Evolutionary conservation across 2,329 filamentous ascomycete genomes (phyloP).

Genomic region (Aspergillus aculeatinus): DNA sequence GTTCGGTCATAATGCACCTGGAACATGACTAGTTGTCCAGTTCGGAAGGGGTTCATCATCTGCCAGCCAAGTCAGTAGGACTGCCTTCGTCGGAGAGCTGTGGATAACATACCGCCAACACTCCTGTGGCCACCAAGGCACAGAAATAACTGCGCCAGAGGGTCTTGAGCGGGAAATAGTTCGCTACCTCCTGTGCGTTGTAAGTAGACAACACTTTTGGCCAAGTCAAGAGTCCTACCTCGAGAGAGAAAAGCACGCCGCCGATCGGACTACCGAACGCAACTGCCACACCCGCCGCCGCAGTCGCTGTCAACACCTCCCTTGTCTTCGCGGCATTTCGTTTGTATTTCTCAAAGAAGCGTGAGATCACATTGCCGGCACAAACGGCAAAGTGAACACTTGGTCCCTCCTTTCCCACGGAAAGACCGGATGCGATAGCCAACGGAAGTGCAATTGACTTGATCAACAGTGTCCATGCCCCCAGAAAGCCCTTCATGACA

Average conservation of each 20-base stretch:
- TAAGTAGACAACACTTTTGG: constrained; percentile 16
- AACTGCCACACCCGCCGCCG: constrained; percentile 91
- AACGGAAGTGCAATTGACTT: constrained; percentile 90
- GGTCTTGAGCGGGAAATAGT: constrained; percentile 92
- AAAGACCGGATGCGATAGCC: constrained; percentile 89
- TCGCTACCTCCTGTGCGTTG: constrained; percentile 74
- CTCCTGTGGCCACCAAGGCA: constrained; percentile 88
- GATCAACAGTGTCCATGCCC: constrained; percentile 86
- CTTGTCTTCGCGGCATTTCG: constrained; percentile 90
- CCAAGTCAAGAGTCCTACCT: constrained; percentile 46
- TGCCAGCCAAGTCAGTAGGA: constrained; percentile 23
- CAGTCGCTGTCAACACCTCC: constrained; percentile 91
- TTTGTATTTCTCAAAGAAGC: constrained; percentile 88
- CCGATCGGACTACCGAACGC: constrained; percentile 97
- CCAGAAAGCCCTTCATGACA: constrained; percentile 97
- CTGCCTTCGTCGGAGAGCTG: neutral
- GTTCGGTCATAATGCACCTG: constrained; percentile 92
- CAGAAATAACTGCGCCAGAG: constrained; percentile 99
- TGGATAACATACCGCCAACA: constrained; percentile 62
- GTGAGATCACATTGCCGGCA: constrained; percentile 92
- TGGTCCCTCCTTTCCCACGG: constrained; percentile 94
- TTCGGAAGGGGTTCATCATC: constrained; percentile 96
- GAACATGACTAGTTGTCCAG: constrained; percentile 98
- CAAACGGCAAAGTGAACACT: constrained; percentile 99
- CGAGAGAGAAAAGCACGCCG: constrained; percentile 91